phyloP scores from a whole-genome alignment of 768 basidiomycete genomes.

The Agaricus blazei region DNA sequence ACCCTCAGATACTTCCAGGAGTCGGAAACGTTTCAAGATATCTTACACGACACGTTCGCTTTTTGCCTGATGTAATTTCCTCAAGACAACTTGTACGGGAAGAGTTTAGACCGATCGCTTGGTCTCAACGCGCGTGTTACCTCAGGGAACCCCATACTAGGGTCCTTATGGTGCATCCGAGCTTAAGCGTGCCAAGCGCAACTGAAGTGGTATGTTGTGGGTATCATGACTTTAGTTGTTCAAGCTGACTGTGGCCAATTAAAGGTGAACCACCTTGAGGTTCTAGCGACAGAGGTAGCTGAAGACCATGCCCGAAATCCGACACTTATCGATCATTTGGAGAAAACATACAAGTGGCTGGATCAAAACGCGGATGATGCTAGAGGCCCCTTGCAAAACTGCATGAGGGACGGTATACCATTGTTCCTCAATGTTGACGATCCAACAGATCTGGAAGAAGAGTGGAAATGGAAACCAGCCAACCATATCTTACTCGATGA shows the following conservation, averaged over 20 bases:
- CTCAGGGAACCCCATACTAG: conserved; percentile 21
- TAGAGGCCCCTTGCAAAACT: conserved; percentile 14
- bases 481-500: conserved; percentile 33
- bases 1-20: conserved; percentile 11
- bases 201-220: conserved; percentile 36
- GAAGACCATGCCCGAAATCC: conserved; percentile 17
- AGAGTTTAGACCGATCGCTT: conserved; percentile 36
- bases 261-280: conserved; percentile 37
- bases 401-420: conserved; percentile 18
- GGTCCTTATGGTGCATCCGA: conserved; percentile 27
- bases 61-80: conserved; percentile 28
- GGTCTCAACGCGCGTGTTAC: conserved; percentile 43
- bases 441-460: conserved; percentile 18
- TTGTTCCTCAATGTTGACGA: conserved; percentile 43
- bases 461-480: conserved; percentile 36
- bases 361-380: conserved; percentile 20
- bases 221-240: background rate
- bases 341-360: conserved; percentile 40
- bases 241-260: background rate
- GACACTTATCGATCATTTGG: conserved; percentile 31
- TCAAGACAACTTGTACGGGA: conserved; percentile 32
- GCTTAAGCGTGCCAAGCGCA: conserved; percentile 33
- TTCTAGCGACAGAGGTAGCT: conserved; percentile 25
- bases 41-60: conserved; percentile 17
- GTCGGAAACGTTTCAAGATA: conserved; percentile 11